phyloP scores from a whole-genome alignment of 2,329 filamentous ascomycete genomes.

The Fusarium torulosum region DNA sequence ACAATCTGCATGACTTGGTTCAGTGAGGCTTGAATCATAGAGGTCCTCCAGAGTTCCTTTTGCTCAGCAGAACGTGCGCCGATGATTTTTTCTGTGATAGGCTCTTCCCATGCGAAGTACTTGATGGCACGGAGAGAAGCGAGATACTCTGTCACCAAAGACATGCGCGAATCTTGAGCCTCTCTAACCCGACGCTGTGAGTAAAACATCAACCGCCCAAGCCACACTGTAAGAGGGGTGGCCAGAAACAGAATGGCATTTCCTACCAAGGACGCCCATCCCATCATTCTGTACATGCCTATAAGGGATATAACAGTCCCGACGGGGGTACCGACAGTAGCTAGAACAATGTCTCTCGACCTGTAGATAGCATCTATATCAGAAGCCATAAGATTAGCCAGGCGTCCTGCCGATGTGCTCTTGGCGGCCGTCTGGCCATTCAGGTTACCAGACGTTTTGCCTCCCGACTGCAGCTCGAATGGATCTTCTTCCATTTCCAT shows the following conservation, averaged over 20 bases:
- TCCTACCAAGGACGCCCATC: conserved; percentile 67
- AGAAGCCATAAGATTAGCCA: conserved; percentile 70
- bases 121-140: conserved; percentile 70
- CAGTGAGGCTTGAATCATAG: conserved; percentile 61
- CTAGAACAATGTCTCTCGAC: conserved; percentile 64
- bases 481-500: conserved; percentile 70
- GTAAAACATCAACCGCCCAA: conserved; percentile 63
- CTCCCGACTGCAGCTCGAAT: conserved; percentile 51
- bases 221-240: conserved; percentile 63
- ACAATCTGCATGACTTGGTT: conserved; percentile 65
- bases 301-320: conserved; percentile 62
- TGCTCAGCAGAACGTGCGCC: conserved; percentile 65
- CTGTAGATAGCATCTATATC: conserved; percentile 68
- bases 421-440: conserved; percentile 49
- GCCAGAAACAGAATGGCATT: conserved; percentile 61
- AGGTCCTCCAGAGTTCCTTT: conserved; percentile 65
- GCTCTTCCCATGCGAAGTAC: conserved; percentile 71
- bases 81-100: conserved; percentile 64
- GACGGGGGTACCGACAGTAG: conserved; percentile 59
- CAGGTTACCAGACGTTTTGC: conserved; percentile 45
- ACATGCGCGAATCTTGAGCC: conserved; percentile 69
- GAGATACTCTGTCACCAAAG: conserved; percentile 69
- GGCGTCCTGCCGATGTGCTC: conserved; percentile 61
- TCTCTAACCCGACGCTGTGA: conserved; percentile 66
- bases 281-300: conserved; percentile 67